Evolutionary conservation across 192 early-diverging fungal species (phyloP).

Genomic region (Dissophora globulifera): DNA sequence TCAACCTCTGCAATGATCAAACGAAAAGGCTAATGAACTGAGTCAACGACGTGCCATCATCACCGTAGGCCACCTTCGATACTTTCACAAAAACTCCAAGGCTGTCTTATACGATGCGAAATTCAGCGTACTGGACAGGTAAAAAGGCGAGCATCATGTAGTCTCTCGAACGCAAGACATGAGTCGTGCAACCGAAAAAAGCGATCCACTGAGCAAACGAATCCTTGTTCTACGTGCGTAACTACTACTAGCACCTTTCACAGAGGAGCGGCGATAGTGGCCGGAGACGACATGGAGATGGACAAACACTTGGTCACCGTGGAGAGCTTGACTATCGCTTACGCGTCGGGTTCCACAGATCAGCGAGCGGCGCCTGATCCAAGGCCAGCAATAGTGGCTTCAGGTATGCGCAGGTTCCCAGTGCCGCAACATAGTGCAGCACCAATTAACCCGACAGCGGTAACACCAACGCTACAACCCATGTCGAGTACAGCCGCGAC

Average conservation of each 20-base stretch:
- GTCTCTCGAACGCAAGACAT: background rate
- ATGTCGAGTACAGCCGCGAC: background rate
- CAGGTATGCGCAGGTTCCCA: background rate
- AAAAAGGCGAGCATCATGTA: background rate
- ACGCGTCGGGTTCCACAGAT: conserved; percentile 25
- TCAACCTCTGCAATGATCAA: too few species aligned
- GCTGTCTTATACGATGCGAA: conserved; percentile 59
- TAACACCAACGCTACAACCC: background rate
- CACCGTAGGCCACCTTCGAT: conserved; percentile 43
- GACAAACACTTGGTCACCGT: conserved; percentile 59
- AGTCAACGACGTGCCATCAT: too few species aligned
- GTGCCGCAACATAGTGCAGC: background rate
- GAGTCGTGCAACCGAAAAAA: too few species aligned
- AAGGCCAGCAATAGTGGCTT: background rate
- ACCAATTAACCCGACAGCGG: background rate
- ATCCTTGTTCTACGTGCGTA: too few species aligned
- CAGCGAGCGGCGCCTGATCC: background rate
- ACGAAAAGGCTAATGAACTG: conserved; percentile 10
- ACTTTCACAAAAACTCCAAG: conserved; percentile 50
- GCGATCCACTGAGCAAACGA: too few species aligned
- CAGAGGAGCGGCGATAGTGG: conserved; percentile 12
- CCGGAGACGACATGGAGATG: conserved; percentile 64
- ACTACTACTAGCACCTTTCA: conserved; percentile 38
- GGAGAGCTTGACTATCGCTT: conserved; percentile 36
- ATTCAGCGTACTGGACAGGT: conserved; percentile 57